A percentile compares a stretch with the other conserved stretches of the same genome.
phyloP scores from a whole-genome alignment of 805 yeast genomes.

The Kurtzmaniella cleridarum region DNA sequence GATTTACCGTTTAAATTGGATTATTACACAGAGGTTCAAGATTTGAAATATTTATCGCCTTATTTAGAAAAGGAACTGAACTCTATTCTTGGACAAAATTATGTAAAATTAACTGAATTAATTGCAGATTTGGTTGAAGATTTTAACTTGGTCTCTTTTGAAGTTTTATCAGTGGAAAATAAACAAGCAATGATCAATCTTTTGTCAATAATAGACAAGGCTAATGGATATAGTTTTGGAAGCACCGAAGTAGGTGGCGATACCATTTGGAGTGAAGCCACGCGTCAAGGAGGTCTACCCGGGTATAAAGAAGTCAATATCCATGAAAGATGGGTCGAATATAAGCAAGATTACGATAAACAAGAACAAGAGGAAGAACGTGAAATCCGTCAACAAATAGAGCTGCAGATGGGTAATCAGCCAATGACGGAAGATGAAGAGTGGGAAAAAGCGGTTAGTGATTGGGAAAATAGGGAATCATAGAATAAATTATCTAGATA shows the following conservation, averaged over 20 bases:
- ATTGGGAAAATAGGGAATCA: slow-evolving; percentile 22
- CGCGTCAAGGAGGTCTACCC: slow-evolving; percentile 65
- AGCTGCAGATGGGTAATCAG: slow-evolving; percentile 20
- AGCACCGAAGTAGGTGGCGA: slow-evolving; percentile 96
- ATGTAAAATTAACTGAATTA: slow-evolving; percentile 63
- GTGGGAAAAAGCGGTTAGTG: slow-evolving; percentile 46
- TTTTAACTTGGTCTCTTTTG: slow-evolving; percentile 81
- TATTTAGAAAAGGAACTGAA: slow-evolving; percentile 67
- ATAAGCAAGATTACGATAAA: slow-evolving; percentile 72
- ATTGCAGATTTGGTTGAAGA: slow-evolving; percentile 83
- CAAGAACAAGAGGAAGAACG: slow-evolving; percentile 38
- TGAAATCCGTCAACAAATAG: slow-evolving; percentile 33
- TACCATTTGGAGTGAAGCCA: slow-evolving; percentile 93
- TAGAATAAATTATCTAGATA: background rate
- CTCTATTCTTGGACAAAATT: slow-evolving; percentile 54
- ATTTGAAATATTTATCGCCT: slow-evolving; percentile 64
- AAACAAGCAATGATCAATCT: slow-evolving; percentile 86
- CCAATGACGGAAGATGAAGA: slow-evolving; percentile 58
- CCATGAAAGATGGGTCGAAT: slow-evolving; percentile 94
- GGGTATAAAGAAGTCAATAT: slow-evolving; percentile 56
- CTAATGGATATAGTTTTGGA: slow-evolving; percentile 92
- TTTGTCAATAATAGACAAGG: slow-evolving; percentile 75
- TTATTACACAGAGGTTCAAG: slow-evolving; percentile 90
- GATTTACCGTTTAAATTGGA: slow-evolving; percentile 76
- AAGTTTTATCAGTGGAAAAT: slow-evolving; percentile 87